Percentiles rank a stretch among this genome's conserved stretches.
These are phyloP conservation scores for Elongisporangium senticosum DNA, from an alignment of 352 stramenopile species.

Conservation along the genomic window DNA sequence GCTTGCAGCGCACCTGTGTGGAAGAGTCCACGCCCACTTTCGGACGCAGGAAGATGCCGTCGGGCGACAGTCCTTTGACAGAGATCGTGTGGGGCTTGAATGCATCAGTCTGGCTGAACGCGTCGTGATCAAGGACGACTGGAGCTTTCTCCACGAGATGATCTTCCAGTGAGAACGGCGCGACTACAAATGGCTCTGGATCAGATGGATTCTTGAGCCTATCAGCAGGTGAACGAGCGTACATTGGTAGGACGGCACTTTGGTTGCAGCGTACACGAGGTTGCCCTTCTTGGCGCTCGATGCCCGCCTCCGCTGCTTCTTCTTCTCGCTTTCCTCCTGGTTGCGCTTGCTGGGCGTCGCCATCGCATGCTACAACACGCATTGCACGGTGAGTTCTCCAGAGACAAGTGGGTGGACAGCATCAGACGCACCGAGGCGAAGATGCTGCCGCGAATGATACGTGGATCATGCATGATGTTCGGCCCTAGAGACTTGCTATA, in stretches of 20 bases:
- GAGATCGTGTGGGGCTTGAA: slow-evolving; percentile 33
- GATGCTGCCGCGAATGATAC: slow-evolving; percentile 53
- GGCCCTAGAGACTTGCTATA: slow-evolving; percentile 23
- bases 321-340: slow-evolving; percentile 23
- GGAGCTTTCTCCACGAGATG: slow-evolving; percentile 60
- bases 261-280: slow-evolving; percentile 24
- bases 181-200: slow-evolving; percentile 19
- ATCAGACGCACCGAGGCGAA: slow-evolving; percentile 39
- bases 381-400: not conserved
- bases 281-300: slow-evolving; percentile 19
- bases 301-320: slow-evolving; percentile 20
- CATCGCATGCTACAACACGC: slow-evolving; percentile 5
- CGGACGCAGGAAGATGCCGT: slow-evolving; percentile 46
- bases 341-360: slow-evolving; percentile 10
- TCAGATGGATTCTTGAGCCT: not conserved
- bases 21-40: slow-evolving; percentile 72
- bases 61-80: slow-evolving; percentile 29
- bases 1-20: slow-evolving; percentile 39
- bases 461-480: slow-evolving; percentile 79
- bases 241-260: slow-evolving; percentile 32
- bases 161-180: slow-evolving; percentile 45
- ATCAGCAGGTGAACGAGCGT: slow-evolving; percentile 1
- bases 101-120: slow-evolving; percentile 64
- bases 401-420: not conserved
- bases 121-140: slow-evolving; percentile 26